Evolutionary conservation across 2,329 filamentous ascomycete genomes (phyloP).

Genomic region (Fusarium subglutinans): DNA sequence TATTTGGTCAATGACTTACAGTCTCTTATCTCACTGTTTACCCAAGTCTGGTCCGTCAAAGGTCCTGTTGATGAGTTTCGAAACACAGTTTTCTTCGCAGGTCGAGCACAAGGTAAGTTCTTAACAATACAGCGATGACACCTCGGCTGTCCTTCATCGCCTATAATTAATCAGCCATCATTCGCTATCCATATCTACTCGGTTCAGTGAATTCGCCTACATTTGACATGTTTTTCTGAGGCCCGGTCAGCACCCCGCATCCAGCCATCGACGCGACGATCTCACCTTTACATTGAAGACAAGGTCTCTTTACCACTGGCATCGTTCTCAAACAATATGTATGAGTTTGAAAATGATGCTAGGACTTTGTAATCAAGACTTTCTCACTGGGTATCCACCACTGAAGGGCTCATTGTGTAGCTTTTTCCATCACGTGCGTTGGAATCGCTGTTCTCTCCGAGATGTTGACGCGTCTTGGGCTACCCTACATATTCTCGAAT

Average conservation of each 20-base stretch:
- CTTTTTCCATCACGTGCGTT: conserved; percentile 27
- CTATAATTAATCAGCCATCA: conserved; percentile 27
- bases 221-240: conserved; percentile 50
- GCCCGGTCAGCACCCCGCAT: conserved; percentile 15
- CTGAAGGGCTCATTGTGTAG: not conserved
- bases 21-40: conserved; percentile 47
- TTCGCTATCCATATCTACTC: accelerated
- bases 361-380: conserved; percentile 1
- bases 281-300: conserved; percentile 49
- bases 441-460: conserved; percentile 36
- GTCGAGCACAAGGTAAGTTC: conserved; percentile 47
- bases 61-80: conserved; percentile 47
- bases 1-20: conserved; percentile 39
- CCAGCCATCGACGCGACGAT: not conserved
- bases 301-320: conserved; percentile 48
- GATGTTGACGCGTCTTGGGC: not conserved
- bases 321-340: conserved; percentile 27
- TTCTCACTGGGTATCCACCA: conserved; percentile 20
- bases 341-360: not conserved
- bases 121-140: conserved; percentile 49
- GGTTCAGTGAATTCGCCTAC: conserved; percentile 17
- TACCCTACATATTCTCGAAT: not conserved
- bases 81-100: conserved; percentile 50
- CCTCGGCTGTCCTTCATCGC: conserved; percentile 51
- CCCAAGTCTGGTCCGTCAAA: conserved; percentile 51